phyloP scores from a whole-genome alignment of 2,329 filamentous ascomycete genomes.

The Paramyrothecium sp. region DNA sequence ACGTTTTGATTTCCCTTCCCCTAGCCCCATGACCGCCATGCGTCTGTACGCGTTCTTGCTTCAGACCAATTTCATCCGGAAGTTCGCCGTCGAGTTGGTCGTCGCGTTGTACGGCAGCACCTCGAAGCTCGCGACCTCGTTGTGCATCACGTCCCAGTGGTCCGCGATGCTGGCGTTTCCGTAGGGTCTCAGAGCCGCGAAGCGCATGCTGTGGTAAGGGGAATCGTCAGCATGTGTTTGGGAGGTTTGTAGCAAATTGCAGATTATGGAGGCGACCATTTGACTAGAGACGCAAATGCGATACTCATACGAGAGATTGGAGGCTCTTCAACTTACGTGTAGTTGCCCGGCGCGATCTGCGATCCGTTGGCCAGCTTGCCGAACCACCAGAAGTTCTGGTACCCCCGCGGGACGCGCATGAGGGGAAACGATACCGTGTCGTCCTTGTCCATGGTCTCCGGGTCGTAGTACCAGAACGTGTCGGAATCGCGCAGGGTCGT shows the following conservation, averaged over 20 bases:
- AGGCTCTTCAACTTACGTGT: slow-evolving; percentile 30
- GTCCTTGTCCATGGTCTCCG: slow-evolving; percentile 30
- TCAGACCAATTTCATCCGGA: neutral
- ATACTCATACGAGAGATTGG: too few species aligned
- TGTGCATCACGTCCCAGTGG: slow-evolving; percentile 39
- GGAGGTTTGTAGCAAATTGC: too few species aligned
- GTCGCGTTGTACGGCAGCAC: slow-evolving; percentile 29
- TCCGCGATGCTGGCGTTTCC: slow-evolving; percentile 37
- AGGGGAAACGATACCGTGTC: slow-evolving; percentile 37
- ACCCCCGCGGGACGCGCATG: slow-evolving; percentile 28
- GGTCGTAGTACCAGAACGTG: slow-evolving; percentile 31
- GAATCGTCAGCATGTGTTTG: too few species aligned
- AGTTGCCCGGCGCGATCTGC: slow-evolving; percentile 37
- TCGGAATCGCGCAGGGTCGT: slow-evolving; percentile 34
- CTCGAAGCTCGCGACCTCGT: slow-evolving; percentile 28
- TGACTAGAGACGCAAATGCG: neutral
- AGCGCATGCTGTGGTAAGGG: slow-evolving; percentile 31
- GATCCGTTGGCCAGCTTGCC: slow-evolving; percentile 40
- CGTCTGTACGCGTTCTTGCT: neutral
- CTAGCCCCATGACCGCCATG: too few species aligned
- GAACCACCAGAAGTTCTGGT: slow-evolving; percentile 38
- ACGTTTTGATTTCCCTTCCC: too few species aligned
- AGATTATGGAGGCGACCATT: neutral
- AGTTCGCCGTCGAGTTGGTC: slow-evolving; percentile 17
- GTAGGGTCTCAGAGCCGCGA: slow-evolving; percentile 39